phyloP scores from a whole-genome alignment of 495 filamentous ascomycete species.

The Podospora didyma region DNA sequence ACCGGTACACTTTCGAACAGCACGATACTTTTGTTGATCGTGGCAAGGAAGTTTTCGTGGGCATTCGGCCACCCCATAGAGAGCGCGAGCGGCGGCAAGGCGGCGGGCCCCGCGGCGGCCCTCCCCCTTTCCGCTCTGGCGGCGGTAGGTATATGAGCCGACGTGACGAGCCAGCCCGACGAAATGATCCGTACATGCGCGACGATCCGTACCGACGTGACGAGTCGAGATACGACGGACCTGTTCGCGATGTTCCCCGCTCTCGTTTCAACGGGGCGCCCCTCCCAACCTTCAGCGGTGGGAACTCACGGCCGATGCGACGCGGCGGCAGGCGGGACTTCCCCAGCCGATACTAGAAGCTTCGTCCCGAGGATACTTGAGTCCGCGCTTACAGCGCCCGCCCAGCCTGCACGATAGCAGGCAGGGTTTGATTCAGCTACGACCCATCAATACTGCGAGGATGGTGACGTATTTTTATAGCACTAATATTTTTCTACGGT shows the following conservation, averaged over 20 bases:
- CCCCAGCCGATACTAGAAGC: not conserved
- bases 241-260: constrained; percentile 17
- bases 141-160: not conserved
- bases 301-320: not conserved
- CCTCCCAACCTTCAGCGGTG: constrained; percentile 21
- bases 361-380: no score
- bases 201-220: not conserved
- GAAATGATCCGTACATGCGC: not conserved
- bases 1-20: constrained; percentile 76
- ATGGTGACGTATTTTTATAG: no score
- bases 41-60: constrained; percentile 64
- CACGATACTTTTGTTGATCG: constrained; percentile 66
- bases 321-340: constrained; percentile 14
- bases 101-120: constrained; percentile 5
- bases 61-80: constrained; percentile 49
- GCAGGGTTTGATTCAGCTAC: no score
- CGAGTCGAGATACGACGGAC: not conserved
- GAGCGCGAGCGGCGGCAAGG: constrained; percentile 27
- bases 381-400: no score
- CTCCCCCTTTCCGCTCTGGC: not conserved
- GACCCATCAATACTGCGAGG: no score
- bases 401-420: no score
- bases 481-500: no score
- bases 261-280: constrained; percentile 27
- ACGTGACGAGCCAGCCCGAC: not conserved